A percentile compares a stretch with the other conserved stretches of the same genome.
Evolutionary conservation across 345 rosid species (phyloP).

Genomic region (Kernera saxatilis): DNA sequence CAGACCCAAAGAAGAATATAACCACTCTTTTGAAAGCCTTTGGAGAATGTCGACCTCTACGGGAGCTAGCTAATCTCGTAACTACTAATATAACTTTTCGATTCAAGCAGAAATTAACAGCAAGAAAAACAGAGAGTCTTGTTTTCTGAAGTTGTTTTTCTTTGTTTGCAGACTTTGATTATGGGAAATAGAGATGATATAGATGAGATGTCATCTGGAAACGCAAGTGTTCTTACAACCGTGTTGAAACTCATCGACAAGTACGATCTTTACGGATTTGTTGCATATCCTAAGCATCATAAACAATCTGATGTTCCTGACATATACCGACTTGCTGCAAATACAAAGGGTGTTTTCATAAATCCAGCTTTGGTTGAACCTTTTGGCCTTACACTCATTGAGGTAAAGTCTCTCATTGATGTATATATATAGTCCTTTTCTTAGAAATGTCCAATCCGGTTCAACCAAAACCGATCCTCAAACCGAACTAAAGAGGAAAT

Average conservation of each 20-base stretch:
- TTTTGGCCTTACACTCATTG: slow-evolving; percentile 93
- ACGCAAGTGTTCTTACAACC: slow-evolving; percentile 72
- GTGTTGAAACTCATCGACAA: slow-evolving; percentile 83
- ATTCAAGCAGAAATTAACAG: background rate
- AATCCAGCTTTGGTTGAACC: slow-evolving; percentile 98
- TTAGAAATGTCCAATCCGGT: background rate
- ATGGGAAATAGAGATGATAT: slow-evolving; percentile 96
- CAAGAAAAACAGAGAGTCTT: background rate
- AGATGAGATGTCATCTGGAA: slow-evolving; percentile 78
- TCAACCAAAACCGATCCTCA: background rate
- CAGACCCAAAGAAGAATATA: slow-evolving; percentile 94
- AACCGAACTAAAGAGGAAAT: background rate
- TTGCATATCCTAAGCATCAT: slow-evolving; percentile 97
- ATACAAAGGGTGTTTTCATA: slow-evolving; percentile 95
- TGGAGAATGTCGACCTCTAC: slow-evolving; percentile 82
- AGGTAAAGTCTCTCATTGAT: slow-evolving; percentile 40
- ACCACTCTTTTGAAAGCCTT: slow-evolving; percentile 92
- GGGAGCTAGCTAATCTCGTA: slow-evolving; percentile 97
- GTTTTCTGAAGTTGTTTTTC: background rate
- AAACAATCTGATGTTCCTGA: slow-evolving; percentile 95
- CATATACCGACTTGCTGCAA: slow-evolving; percentile 86
- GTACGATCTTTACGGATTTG: slow-evolving; percentile 89
- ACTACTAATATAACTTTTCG: slow-evolving; percentile 1
- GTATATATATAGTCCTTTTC: background rate
- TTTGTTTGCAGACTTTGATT: slow-evolving; percentile 57